Base-by-base conservation (phyloP, 345 rosid genomes). In the Dovyalis caffra region DNA sequence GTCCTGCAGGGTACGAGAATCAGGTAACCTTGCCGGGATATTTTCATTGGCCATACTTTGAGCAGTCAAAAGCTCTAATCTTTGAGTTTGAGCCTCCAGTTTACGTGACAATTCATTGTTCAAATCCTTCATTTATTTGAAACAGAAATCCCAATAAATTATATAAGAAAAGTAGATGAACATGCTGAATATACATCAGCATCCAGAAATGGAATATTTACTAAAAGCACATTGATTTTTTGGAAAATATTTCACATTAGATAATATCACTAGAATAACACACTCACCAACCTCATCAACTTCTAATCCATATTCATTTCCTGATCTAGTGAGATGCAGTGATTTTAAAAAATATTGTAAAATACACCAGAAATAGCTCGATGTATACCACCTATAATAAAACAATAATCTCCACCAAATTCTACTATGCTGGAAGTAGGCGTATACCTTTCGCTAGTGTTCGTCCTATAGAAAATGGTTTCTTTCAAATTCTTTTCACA, bases 21-120 rank as follows among this genome's bases (percentile, higher is more conserved):
- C 95, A 12, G 81, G 83, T 68, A 79, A 87, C 80, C 86, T 90
- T 76, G 85, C 77, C 8, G 88, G 83, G 68, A 78, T 56, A 77
- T 85, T 83, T 67, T 80, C 94, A 66, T 58, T 70, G 57, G 84
- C 88, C 92, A 96, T 89, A 78, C 78, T 90, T 83, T 90, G 94
- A 72, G 97, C 87, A 53, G 97, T 91, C 84, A 92, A 85, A 68
- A 93, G 91, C 84, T 96, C 98, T 81, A 96, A 78, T 87, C 97
- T 93, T 82, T 92, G 97, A 11, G 98, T 96, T 81, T 96, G 99
- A 74, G 66, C 82, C 85, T 93, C 98, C 20, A 93, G 98, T 85
- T 93, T 96, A 74, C 76, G 81, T 1, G 94, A 88, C 79, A 96
- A 82, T 79, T 96, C 99, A 45, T 85, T 82, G 87, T 93, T 96